These are phyloP conservation scores for Blastocystis sp. DNA, from an alignment of 352 stramenopile genomes.

Conservation along the genomic window DNA sequence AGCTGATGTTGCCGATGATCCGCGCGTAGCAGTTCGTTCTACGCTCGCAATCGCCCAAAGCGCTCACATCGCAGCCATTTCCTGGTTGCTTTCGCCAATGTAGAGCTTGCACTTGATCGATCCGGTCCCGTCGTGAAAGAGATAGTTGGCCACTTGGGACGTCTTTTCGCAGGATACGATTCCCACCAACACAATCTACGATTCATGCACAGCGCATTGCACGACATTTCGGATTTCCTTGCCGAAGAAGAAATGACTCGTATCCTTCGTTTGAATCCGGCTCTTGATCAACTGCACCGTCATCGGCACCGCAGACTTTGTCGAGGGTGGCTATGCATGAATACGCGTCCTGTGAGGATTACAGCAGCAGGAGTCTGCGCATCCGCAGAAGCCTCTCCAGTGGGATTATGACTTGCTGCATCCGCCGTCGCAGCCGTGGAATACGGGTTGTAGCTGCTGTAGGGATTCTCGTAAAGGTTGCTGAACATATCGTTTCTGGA, in stretches of 20 bases:
- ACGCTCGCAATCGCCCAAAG: background rate
- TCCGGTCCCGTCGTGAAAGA: background rate
- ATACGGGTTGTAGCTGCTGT: slow-evolving; percentile 23
- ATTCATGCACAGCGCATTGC: background rate
- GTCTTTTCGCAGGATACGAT: background rate
- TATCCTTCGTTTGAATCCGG: background rate
- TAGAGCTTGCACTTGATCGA: background rate
- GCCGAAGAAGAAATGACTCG: background rate
- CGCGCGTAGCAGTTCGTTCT: slow-evolving; percentile 3
- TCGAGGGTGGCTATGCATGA: background rate
- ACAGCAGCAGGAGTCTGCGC: background rate
- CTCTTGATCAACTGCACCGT: background rate
- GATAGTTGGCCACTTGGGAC: background rate
- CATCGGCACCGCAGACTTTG: background rate
- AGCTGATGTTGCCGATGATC: background rate
- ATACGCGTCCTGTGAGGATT: background rate
- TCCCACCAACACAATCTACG: slow-evolving; percentile 12
- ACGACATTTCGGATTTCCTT: background rate
- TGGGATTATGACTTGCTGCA: background rate
- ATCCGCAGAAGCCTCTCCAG: background rate
- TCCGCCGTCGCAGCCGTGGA: background rate
- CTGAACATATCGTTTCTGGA: background rate
- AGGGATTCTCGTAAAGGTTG: slow-evolving; percentile 19
- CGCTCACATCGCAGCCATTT: background rate
- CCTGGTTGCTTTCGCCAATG: slow-evolving; percentile 2